Conservation (phyloP, 2,329 filamentous ascomycete species). For the Cercospora sp. region DNA sequence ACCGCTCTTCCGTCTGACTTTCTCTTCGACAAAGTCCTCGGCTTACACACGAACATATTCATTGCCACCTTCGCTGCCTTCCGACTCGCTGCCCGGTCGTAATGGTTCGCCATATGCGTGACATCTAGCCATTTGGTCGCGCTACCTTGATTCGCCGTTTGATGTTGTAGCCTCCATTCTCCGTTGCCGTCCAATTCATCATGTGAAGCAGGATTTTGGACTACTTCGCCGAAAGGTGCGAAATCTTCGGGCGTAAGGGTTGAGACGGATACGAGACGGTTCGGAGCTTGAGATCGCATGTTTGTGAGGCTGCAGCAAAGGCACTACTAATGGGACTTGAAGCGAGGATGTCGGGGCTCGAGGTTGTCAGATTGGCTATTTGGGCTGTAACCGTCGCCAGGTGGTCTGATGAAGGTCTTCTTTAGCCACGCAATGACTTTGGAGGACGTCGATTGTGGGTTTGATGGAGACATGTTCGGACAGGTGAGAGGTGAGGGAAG, state of each 20-base stretch:
- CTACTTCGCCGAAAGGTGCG: conserved; percentile 76
- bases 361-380: conserved; percentile 32
- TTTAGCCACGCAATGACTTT: conserved; percentile 22
- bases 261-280: neutral
- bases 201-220: conserved; percentile 64
- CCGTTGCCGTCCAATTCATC: conserved; percentile 34
- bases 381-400: conserved; percentile 18
- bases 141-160: conserved; percentile 78
- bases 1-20: conserved; percentile 33
- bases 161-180: conserved; percentile 43
- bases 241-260: conserved; percentile 59
- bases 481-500: neutral
- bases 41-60: conserved; percentile 87
- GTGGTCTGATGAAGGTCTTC: conserved; percentile 25
- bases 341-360: conserved; percentile 49
- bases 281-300: conserved; percentile 7
- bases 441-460: conserved; percentile 10
- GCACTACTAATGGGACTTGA: neutral
- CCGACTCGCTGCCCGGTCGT: conserved; percentile 63
- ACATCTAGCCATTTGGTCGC: conserved; percentile 85
- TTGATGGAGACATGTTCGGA: conserved; percentile 6
- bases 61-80: conserved; percentile 62
- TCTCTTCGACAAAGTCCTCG: conserved; percentile 53
- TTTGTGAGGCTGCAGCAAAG: neutral
- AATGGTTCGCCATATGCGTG: conserved; percentile 70